phyloP scores from a whole-genome alignment of 495 filamentous ascomycete species.

The Lindgomyces ingoldianus region DNA sequence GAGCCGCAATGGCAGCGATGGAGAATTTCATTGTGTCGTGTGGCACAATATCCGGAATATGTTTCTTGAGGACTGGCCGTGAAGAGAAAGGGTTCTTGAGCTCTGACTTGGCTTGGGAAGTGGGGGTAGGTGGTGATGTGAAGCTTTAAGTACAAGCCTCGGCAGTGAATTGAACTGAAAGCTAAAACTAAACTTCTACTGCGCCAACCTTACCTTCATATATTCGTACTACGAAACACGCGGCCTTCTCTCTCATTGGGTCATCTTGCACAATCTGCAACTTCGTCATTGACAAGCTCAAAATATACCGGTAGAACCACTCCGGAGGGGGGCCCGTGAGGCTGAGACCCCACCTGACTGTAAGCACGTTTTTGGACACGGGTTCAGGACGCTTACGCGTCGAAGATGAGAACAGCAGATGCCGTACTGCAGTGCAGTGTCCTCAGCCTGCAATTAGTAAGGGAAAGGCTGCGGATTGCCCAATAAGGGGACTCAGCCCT shows the following conservation, averaged over 20 bases:
- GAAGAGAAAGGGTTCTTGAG: background rate
- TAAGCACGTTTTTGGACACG: background rate
- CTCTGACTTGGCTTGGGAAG: background rate
- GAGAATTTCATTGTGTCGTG: conserved; percentile 11
- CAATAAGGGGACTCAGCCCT: background rate
- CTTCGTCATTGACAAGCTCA: conserved; percentile 20
- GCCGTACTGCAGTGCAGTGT: background rate
- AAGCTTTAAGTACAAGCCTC: no score
- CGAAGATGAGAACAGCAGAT: background rate
- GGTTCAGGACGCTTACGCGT: conserved; percentile 16
- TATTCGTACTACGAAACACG: conserved; percentile 7
- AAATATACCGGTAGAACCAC: no score
- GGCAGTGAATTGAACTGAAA: no score
- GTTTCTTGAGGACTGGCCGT: background rate
- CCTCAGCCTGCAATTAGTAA: background rate
- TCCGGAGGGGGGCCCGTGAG: conserved; percentile 34
- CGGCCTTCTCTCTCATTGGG: conserved; percentile 27
- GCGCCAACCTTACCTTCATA: conserved; percentile 1
- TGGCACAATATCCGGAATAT: background rate
- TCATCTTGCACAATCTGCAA: background rate
- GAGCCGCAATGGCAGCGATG: background rate
- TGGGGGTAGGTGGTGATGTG: no score
- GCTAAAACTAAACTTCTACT: background rate
- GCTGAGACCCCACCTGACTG: conserved; percentile 1
- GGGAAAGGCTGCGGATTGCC: background rate